A percentile compares a stretch with the other conserved stretches of the same genome.
Evolutionary conservation across 352 stramenopile genomes (phyloP).

Genomic region (Globisporangium splendens): DNA sequence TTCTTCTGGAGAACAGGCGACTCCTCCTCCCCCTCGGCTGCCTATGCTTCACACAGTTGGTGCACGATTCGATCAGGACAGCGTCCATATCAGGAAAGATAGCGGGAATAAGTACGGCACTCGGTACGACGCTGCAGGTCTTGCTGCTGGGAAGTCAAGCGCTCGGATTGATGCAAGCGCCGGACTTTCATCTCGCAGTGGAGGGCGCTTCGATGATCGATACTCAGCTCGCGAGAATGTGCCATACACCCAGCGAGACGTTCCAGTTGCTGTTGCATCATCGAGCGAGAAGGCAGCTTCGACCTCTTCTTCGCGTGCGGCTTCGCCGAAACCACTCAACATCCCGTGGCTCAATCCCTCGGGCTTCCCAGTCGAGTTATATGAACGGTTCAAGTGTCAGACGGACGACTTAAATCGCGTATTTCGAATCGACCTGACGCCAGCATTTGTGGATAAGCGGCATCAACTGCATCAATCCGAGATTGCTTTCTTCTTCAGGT

Average conservation of each 20-base stretch:
- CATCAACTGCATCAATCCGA: constrained; percentile 52
- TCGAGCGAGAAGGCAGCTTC: constrained; percentile 3
- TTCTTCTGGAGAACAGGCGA: not conserved
- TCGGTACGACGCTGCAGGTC: not conserved
- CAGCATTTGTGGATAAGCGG: constrained; percentile 44
- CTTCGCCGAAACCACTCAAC: constrained; percentile 21
- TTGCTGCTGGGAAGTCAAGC: not conserved
- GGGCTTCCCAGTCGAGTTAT: constrained; percentile 49
- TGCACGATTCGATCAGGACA: constrained; percentile 7
- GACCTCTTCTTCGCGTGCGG: not conserved
- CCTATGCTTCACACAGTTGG: constrained; percentile 9
- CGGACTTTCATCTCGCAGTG: not conserved
- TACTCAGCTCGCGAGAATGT: not conserved
- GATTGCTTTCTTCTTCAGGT: constrained; percentile 63
- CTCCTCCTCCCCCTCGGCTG: constrained; percentile 10
- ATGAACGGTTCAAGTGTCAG: constrained; percentile 49
- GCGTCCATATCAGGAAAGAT: constrained; percentile 1
- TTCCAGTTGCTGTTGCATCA: not conserved
- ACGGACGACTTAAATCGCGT: constrained; percentile 55
- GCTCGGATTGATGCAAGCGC: not conserved
- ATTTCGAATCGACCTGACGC: constrained; percentile 63
- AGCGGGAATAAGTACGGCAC: constrained; percentile 2
- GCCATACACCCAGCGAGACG: not conserved
- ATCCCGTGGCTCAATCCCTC: constrained; percentile 51
- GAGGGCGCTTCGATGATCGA: not conserved